Evolutionary conservation across 2,329 filamentous ascomycete species (phyloP).

Genomic region (Paecilomyces formosus): DNA sequence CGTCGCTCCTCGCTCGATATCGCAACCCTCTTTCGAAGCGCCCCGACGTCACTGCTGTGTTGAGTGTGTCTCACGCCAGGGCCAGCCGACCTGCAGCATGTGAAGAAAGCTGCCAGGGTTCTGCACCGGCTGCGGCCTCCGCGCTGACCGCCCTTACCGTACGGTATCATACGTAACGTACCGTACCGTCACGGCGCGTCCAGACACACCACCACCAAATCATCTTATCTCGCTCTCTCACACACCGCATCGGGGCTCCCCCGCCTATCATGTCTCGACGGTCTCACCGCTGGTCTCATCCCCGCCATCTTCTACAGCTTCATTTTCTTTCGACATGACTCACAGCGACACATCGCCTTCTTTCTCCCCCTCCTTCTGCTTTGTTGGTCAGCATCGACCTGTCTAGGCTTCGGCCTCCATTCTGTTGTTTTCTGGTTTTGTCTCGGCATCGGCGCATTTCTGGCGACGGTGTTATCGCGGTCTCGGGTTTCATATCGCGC

Average conservation of each 20-base stretch:
- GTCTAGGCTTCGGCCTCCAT: neutral
- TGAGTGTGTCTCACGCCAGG: neutral
- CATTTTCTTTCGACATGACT: neutral
- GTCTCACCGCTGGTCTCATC: neutral
- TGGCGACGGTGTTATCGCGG: conserved; percentile 2
- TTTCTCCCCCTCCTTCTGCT: neutral
- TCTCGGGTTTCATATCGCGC: neutral
- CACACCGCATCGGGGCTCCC: neutral
- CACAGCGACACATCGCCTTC: neutral
- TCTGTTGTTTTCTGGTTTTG: neutral
- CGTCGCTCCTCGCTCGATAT: neutral
- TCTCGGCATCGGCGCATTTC: neutral
- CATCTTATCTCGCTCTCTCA: neutral
- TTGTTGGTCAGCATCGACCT: neutral
- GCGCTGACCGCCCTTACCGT: neutral
- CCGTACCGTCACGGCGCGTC: neutral
- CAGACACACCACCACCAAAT: neutral
- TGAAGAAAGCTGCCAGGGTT: neutral
- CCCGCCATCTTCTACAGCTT: neutral
- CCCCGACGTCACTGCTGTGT: neutral
- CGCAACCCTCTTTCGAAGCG: neutral
- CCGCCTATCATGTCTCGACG: neutral
- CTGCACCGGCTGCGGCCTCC: neutral
- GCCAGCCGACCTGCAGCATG: neutral
- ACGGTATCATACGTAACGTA: neutral